These are phyloP conservation scores for Ilyonectria mors-panacis DNA, from an alignment of 2,329 filamentous ascomycete genomes.

Conservation along the genomic window DNA sequence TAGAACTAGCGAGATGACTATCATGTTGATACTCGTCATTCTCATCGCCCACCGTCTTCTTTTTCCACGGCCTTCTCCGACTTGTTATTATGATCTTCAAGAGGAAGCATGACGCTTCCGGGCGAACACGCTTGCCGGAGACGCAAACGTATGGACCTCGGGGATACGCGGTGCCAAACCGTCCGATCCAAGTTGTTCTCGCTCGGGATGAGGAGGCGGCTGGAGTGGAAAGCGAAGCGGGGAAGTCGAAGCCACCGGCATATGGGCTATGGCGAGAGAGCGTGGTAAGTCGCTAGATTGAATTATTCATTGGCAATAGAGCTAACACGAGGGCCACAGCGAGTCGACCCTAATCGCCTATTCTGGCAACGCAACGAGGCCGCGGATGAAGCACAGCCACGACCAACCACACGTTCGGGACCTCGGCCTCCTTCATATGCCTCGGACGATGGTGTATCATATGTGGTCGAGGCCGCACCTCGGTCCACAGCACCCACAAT, in stretches of 20 bases:
- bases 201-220: conserved; percentile 81
- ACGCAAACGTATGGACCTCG: conserved; percentile 68
- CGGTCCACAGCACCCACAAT: conserved; percentile 68
- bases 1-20: conserved; percentile 79
- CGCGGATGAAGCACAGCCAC: conserved; percentile 43
- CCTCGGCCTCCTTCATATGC: conserved; percentile 81
- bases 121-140: conserved; percentile 51
- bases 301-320: neutral
- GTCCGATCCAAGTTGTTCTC: conserved; percentile 84
- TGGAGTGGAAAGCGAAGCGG: conserved; percentile 67
- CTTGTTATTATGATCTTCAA: conserved; percentile 77
- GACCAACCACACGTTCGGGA: conserved; percentile 46
- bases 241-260: conserved; percentile 79
- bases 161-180: conserved; percentile 78
- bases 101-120: conserved; percentile 53
- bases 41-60: conserved; percentile 82
- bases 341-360: conserved; percentile 84
- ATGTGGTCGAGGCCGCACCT: conserved; percentile 78
- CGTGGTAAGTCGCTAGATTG: conserved; percentile 71
- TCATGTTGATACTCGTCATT: conserved; percentile 85
- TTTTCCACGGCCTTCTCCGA: conserved; percentile 83
- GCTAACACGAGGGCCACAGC: conserved; percentile 57
- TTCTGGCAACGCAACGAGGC: conserved; percentile 81
- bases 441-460: conserved; percentile 81
- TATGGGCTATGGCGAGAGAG: conserved; percentile 90